A percentile compares a stretch with the other conserved stretches of the same genome.
Evolutionary conservation across 1,284 basidiomycete genomes (phyloP).

Genomic region (Fomitopsis schrenkii): DNA sequence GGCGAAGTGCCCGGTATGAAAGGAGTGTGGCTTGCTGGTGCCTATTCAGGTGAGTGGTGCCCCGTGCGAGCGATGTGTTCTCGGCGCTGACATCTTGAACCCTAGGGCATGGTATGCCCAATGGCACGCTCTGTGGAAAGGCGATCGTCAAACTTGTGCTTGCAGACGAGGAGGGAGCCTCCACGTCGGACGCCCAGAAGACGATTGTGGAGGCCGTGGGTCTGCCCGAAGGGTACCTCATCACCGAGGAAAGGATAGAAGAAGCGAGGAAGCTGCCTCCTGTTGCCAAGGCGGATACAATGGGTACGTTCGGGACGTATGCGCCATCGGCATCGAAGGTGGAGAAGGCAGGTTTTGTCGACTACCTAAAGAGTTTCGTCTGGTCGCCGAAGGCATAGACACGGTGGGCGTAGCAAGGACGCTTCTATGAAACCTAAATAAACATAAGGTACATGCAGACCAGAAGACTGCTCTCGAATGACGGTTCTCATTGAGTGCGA

Average conservation of each 20-base stretch:
- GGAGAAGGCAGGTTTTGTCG: background rate
- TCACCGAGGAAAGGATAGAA: background rate
- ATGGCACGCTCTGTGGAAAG: constrained; percentile 5
- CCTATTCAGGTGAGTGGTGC: background rate
- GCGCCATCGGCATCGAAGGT: no score
- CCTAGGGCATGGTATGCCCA: constrained; percentile 6
- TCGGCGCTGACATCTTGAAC: background rate
- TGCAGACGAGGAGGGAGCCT: background rate
- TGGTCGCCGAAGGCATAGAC: background rate
- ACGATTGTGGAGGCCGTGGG: constrained; percentile 1
- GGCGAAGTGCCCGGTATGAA: constrained; percentile 2
- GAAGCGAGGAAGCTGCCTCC: constrained; percentile 1
- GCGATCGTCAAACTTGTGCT: constrained; percentile 2
- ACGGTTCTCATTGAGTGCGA: no score
- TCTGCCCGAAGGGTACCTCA: constrained; percentile 1
- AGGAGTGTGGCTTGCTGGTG: constrained; percentile 4
- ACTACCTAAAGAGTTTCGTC: background rate
- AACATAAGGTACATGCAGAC: no score
- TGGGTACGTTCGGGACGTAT: background rate
- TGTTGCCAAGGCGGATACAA: constrained; percentile 1
- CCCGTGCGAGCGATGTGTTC: background rate
- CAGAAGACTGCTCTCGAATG: no score
- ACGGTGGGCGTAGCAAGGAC: no score
- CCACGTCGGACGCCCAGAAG: background rate
- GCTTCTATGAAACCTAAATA: no score